A percentile compares a stretch with the other conserved stretches of the same genome.
phyloP scores from a whole-genome alignment of 345 rosid genomes.

The Lagerstroemia speciosa region DNA sequence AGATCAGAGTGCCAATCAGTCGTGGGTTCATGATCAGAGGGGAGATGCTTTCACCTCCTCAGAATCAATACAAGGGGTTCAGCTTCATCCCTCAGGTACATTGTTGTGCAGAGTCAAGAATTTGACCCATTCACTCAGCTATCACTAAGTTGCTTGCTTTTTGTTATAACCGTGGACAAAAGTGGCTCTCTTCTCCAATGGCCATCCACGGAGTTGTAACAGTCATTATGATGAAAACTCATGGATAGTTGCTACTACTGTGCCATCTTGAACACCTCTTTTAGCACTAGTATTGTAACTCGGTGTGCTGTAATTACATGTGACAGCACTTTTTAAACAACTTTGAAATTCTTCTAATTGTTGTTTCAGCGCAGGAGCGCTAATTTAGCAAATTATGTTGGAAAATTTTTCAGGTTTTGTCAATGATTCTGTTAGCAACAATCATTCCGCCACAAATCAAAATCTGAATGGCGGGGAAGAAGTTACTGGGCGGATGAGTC shows the following conservation, averaged over 20 bases:
- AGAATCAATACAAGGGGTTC: conserved; percentile 18
- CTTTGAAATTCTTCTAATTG: neutral
- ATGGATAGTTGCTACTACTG: conserved; percentile 19
- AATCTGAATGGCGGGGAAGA: conserved; percentile 23
- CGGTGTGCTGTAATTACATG: neutral
- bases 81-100: conserved; percentile 41
- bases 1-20: conserved; percentile 23
- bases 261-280: conserved; percentile 39
- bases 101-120: conserved; percentile 1
- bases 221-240: conserved; percentile 19
- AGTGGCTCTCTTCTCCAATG: conserved; percentile 30
- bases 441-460: conserved; percentile 12
- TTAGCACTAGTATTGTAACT: conserved; percentile 29
- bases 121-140: conserved; percentile 9
- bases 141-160: conserved; percentile 11
- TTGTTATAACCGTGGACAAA: conserved; percentile 23
- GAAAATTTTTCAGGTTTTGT: conserved; percentile 31
- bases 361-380: neutral
- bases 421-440: conserved; percentile 9
- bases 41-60: conserved; percentile 9
- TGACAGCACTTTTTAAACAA: neutral
- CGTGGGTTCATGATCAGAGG: conserved; percentile 33
- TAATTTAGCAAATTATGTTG: conserved; percentile 1
- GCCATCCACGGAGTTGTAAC: conserved; percentile 29
- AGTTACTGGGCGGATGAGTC: conserved; percentile 28